Evolutionary conservation across 2,329 filamentous ascomycete genomes (phyloP).

Genomic region (Ceratocystiopsis brevicomis): DNA sequence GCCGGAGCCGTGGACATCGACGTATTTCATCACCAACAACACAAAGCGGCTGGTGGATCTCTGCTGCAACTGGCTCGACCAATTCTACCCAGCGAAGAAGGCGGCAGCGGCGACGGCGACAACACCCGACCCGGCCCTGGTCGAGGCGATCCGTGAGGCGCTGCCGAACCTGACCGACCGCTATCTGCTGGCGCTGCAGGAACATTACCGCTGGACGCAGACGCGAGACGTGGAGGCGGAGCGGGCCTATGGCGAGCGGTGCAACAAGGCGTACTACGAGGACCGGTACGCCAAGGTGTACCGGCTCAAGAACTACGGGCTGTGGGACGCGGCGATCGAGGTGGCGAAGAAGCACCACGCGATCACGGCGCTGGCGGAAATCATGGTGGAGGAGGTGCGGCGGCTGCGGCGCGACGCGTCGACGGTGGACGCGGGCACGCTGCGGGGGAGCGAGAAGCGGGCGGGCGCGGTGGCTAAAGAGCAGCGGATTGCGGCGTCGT

Average conservation of each 20-base stretch:
- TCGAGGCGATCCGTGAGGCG: slow-evolving; percentile 27
- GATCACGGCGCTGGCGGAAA: slow-evolving; percentile 34
- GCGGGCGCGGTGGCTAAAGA: slow-evolving; percentile 26
- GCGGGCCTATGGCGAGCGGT: slow-evolving; percentile 25
- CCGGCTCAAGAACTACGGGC: slow-evolving; percentile 31
- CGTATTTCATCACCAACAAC: slow-evolving; percentile 41
- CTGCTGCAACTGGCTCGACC: slow-evolving; percentile 33
- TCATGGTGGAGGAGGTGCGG: slow-evolving; percentile 35
- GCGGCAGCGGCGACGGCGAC: slow-evolving; percentile 8
- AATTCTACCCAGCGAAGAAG: slow-evolving; percentile 18
- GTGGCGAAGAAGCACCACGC: slow-evolving; percentile 40
- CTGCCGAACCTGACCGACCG: slow-evolving; percentile 33
- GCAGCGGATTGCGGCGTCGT: slow-evolving; percentile 30
- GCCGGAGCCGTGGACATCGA: slow-evolving; percentile 74
- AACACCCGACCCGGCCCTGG: slow-evolving; percentile 19
- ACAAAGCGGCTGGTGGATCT: slow-evolving; percentile 40
- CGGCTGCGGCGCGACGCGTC: slow-evolving; percentile 18
- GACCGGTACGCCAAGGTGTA: slow-evolving; percentile 34
- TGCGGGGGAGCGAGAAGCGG: slow-evolving; percentile 20
- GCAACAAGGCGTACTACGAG: slow-evolving; percentile 27
- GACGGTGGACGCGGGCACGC: slow-evolving; percentile 17
- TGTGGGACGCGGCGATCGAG: slow-evolving; percentile 37
- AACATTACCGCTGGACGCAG: slow-evolving; percentile 31
- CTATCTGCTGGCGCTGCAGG: slow-evolving; percentile 34
- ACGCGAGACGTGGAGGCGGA: slow-evolving; percentile 24